Base-by-base conservation (phyloP, 495 filamentous ascomycete genomes). In the Xylaria flabelliformis region DNA sequence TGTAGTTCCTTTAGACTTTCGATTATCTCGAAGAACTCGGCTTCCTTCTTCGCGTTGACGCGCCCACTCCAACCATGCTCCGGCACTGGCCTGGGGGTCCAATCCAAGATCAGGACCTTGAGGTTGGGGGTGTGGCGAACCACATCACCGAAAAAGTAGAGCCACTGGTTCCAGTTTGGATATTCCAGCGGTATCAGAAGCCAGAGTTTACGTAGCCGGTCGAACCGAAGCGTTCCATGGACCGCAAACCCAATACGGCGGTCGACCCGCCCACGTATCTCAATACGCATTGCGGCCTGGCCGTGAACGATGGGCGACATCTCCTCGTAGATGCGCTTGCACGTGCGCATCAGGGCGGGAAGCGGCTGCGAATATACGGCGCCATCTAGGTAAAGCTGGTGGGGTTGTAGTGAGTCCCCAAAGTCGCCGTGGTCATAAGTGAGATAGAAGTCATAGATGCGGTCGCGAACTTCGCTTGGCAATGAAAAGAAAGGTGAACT, bases 151-250 rank as follows among this genome's bases (percentile, higher is more conserved):
- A 79, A 76, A 24, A 77, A 73, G 3, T 68, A 73, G 17, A 79
- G 55, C 77, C 77, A 79, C n/a, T 64, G 59, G 48, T 79, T 79
- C 77, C 77, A 79, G 36, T 79, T 74, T n/a, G 77, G 71, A 53
- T 77, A 62, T n/a, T 77, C 75, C 7, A 72, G 73, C 3, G 70
- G 68, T 5, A 77, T 21, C 24, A 79, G n/a, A 0, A 79, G 64
- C 70, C 56, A 75, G 34, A 79, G 75, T 59, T 74, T 74, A 4
- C 63, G 63, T 36, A 79, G 72, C 26, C 77, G 74, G n/a, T 76
- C 74, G 50, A 76, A 71, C 19, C 69, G 70, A 26, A 79, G 71
- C 4, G 32, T 71, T 12, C 77, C 77, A 41, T 67, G 67, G 51
- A 76, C 70, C 1, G 69, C 77, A 44, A 79, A 73, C 8, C 77